Evolutionary conservation across 768 basidiomycete species (phyloP), one percentile per base, ranked within the genome.

Genomic region (Hygrophoropsis aurantiaca): DNA sequence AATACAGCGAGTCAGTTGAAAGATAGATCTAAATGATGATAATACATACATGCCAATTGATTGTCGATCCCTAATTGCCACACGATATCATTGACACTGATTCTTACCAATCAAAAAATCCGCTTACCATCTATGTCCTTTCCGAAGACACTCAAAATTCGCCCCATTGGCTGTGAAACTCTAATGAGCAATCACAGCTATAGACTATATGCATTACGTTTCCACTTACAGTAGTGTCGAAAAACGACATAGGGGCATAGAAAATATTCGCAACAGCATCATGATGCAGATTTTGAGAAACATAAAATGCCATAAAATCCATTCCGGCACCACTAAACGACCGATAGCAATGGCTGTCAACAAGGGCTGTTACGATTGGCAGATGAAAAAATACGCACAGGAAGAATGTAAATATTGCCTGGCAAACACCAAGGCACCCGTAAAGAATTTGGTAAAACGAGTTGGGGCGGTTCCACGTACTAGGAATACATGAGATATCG

Each of bases 181-280:
- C 20, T 34, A 41, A 38, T 21, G 21, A 38, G 24, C 6, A 25
- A 11, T 34, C n/a, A 45, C 35, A 18, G 9, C 0, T 15, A 24
- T 36, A 7, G 11, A 18, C n/a, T 24, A 19, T 11, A 5, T 26
- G 2, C 5, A 19, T 19, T 16, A n/a, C n/a, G 13, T 7, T 37
- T n/a, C 21, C 10, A 45, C 62, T 53, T 52, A 78, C 79, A 15
- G 82, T 83, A 2, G 77, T 84, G 60, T 90, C 88, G 54, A 89
- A 90, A 66, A 87, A 88, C 2, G 79, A 74, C 82, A 86, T 87
- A 0, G 86, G 86, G 0, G 87, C 85, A 59, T 79, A 75, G 57
- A 86, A 81, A 20, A 86, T 73, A 43, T 80, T 77, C 20, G 63
- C 62, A 20, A 85, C 69, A 0, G 82, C 77, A 37, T 71, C 60